Evolutionary conservation across 2,329 filamentous ascomycete genomes (phyloP), one percentile per base, ranked within the genome.

Genomic region (Fusarium subtropicale): DNA sequence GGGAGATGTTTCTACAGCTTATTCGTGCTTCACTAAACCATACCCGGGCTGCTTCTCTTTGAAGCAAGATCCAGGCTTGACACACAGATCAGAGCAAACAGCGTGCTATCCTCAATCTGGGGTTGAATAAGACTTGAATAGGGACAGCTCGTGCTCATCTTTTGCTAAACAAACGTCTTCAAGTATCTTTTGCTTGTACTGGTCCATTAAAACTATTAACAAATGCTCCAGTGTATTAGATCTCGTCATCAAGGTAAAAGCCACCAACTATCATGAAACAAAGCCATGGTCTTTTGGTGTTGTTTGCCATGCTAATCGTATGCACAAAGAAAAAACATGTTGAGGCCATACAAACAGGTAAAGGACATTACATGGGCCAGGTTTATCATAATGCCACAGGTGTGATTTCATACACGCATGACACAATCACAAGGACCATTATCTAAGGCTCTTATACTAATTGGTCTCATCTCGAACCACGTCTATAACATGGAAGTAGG

Each of bases 91-190:
- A 38, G n/a, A 13, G 30, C 26, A 54, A 31, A 28, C 24, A 11
- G 8, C 22, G 10, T 20, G 63, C 28, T 48, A 64, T 45, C 5
- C 60, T 34, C 26, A 24, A 51, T 64, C 16, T 50, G 59, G 31
- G 45, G n/a, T 45, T 64, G 51, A 64, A 64, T 64, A 58, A 52
- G 36, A 20, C n/a, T 48, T 51, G 38, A 50, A 58, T 58, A 64
- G 26, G 44, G 31, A 33, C 5, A 28, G 5, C 3, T 33, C 16
- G 3, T 22, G 12, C 36, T 24, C 13, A 15, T 22, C 1, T 20
- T 20, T 12, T 20, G n/a, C 33, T 12, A 28, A 33, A n/a, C 4
- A 9, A 26, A 20, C 20, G 11, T 41, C 31, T 36, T 16, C n/a
- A 22, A 5, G 15, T 26, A 52, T 20, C 36, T 33, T 64, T 57